These are phyloP conservation scores for Deakozyma indianensis DNA, from an alignment of 805 yeast genomes.

Conservation along the genomic window DNA sequence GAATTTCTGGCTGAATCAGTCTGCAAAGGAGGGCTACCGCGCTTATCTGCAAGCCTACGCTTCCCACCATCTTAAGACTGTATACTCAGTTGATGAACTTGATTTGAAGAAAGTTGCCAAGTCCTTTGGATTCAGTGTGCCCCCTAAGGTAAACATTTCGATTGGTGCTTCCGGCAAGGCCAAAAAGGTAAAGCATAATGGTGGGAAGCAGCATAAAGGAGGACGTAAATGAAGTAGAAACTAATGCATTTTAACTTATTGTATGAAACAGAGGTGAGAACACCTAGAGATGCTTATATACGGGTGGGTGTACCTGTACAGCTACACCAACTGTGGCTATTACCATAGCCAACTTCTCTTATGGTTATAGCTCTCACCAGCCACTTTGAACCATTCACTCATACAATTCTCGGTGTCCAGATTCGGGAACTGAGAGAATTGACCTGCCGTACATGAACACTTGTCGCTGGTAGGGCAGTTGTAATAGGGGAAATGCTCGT, in stretches of 20 bases:
- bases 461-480: conserved; percentile 51
- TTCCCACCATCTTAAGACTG: conserved; percentile 90
- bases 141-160: conserved; percentile 93
- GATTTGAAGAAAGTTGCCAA: conserved; percentile 91
- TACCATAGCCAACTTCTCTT: conserved; percentile 12
- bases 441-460: conserved; percentile 40
- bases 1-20: conserved; percentile 83
- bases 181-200: conserved; percentile 27
- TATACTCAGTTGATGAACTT: conserved; percentile 87
- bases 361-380: conserved; percentile 17
- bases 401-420: conserved; percentile 61
- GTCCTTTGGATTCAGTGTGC: conserved; percentile 80
- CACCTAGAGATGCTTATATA: too few relatives aligned
- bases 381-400: conserved; percentile 37
- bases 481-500: conserved; percentile 58
- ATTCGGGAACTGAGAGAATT: conserved; percentile 36
- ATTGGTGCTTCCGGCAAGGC: conserved; percentile 85
- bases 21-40: conserved; percentile 96
- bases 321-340: too few relatives aligned
- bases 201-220: conserved; percentile 2
- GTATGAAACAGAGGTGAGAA: too few relatives aligned
- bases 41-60: conserved; percentile 96
- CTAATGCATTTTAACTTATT: background rate
- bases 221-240: background rate
- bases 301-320: too few relatives aligned